Conservation (phyloP, 2,329 filamentous ascomycete species). For the Clonostachys chloroleuca region DNA sequence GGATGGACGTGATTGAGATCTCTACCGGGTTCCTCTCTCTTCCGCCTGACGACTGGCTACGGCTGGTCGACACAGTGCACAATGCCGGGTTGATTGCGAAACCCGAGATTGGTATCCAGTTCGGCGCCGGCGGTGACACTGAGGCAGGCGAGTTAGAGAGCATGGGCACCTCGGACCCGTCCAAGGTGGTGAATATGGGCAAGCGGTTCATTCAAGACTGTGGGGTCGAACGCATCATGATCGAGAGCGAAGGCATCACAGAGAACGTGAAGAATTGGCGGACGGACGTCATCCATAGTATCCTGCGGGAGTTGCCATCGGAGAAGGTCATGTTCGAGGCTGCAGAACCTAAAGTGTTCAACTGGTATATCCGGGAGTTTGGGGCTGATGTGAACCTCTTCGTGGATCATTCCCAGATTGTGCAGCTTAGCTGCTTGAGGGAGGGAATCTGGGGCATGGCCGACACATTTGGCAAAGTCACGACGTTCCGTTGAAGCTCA, state of each 20-base stretch:
- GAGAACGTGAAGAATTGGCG: conserved; percentile 50
- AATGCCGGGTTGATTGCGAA: conserved; percentile 43
- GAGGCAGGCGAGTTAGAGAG: conserved; percentile 36
- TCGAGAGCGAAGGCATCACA: conserved; percentile 55
- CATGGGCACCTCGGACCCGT: conserved; percentile 42
- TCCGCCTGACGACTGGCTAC: conserved; percentile 47
- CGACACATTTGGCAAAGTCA: conserved; percentile 40
- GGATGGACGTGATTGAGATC: conserved; percentile 50
- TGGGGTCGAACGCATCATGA: conserved; percentile 52
- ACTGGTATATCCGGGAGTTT: conserved; percentile 53
- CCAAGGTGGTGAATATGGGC: conserved; percentile 41
- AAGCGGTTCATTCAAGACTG: conserved; percentile 38
- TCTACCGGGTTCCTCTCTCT: conserved; percentile 49
- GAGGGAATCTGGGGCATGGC: conserved; percentile 51
- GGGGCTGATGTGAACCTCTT: conserved; percentile 53
- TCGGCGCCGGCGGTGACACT: conserved; percentile 51
- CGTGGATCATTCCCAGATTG: conserved; percentile 53
- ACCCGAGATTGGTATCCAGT: conserved; percentile 52
- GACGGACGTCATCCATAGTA: conserved; percentile 48
- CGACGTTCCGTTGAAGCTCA: not conserved
- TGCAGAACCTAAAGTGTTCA: conserved; percentile 49
- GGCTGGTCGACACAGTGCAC: conserved; percentile 40
- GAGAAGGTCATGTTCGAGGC: conserved; percentile 56
- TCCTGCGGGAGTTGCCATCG: conserved; percentile 42
- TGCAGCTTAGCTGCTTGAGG: conserved; percentile 45